Conservation (phyloP, 2,329 filamentous ascomycete genomes). For the Fusarium sororula region DNA sequence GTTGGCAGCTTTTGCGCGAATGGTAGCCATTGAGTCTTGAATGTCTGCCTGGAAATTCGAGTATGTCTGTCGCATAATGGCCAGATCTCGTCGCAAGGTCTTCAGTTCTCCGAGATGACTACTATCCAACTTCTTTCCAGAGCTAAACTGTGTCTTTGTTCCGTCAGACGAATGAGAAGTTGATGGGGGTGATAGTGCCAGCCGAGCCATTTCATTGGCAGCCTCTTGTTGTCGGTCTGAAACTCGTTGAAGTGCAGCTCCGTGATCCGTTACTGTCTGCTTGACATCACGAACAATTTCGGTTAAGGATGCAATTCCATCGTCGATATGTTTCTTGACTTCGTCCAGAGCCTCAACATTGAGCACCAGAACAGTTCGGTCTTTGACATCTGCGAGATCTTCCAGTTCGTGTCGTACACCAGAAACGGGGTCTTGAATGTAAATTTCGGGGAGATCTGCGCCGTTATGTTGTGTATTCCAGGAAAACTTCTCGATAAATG, state of each 20-base stretch:
- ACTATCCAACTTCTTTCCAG: slow-evolving; percentile 59
- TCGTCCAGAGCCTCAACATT: slow-evolving; percentile 95
- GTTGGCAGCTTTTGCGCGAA: slow-evolving; percentile 81
- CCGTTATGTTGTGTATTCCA: slow-evolving; percentile 98
- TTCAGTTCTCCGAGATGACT: slow-evolving; percentile 82
- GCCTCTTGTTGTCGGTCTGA: slow-evolving; percentile 91
- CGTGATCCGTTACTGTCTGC: slow-evolving; percentile 84
- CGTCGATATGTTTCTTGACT: slow-evolving; percentile 95
- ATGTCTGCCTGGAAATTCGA: slow-evolving; percentile 90
- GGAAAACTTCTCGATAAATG: slow-evolving; percentile 98
- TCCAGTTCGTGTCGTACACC: slow-evolving; percentile 97
- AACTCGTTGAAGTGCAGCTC: slow-evolving; percentile 82
- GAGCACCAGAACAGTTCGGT: slow-evolving; percentile 91
- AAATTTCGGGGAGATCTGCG: slow-evolving; percentile 92
- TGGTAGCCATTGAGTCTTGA: slow-evolving; percentile 83
- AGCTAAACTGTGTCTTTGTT: slow-evolving; percentile 45
- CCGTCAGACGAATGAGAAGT: slow-evolving; percentile 55
- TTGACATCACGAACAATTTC: slow-evolving; percentile 87
- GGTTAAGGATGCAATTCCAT: slow-evolving; percentile 83
- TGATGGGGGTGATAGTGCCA: slow-evolving; percentile 59
- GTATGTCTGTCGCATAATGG: slow-evolving; percentile 92
- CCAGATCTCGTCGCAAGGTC: slow-evolving; percentile 84
- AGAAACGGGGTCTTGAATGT: slow-evolving; percentile 95
- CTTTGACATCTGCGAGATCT: slow-evolving; percentile 91
- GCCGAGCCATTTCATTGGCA: slow-evolving; percentile 81